These are phyloP conservation scores for Pichia sporocuriosa DNA, from an alignment of 805 yeast species.

Conservation along the genomic window DNA sequence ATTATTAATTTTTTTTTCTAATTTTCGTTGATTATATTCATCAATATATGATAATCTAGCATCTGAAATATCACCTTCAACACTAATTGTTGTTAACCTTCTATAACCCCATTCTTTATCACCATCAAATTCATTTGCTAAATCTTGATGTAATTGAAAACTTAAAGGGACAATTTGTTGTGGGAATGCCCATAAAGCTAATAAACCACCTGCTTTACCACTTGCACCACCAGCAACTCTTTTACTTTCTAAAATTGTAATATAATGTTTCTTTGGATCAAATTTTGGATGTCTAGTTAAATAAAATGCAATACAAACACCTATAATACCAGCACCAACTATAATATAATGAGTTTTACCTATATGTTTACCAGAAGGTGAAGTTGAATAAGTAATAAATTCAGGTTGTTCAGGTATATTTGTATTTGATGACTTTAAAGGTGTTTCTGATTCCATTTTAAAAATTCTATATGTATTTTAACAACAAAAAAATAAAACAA, in stretches of 20 bases:
- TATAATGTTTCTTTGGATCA: conserved; percentile 65
- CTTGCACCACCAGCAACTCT: conserved; percentile 96
- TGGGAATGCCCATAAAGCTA: conserved; percentile 97
- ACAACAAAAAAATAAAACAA: too few relatives aligned
- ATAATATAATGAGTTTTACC: conserved; percentile 73
- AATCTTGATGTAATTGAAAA: conserved; percentile 76
- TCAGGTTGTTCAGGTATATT: conserved; percentile 19
- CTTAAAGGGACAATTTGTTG: conserved; percentile 87
- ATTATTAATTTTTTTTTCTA: neutral
- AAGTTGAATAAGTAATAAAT: conserved; percentile 29
- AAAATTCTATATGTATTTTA: neutral
- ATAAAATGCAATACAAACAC: conserved; percentile 90
- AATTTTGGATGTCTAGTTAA: conserved; percentile 77
- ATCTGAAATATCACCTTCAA: conserved; percentile 69
- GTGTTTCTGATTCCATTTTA: neutral
- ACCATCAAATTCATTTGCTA: conserved; percentile 77
- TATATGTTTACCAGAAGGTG: conserved; percentile 42
- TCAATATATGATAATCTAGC: conserved; percentile 9
- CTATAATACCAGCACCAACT: conserved; percentile 94
- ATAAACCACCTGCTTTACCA: conserved; percentile 94
- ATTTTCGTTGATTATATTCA: conserved; percentile 2
- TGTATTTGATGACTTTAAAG: neutral
- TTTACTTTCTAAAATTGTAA: conserved; percentile 80
- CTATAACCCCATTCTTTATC: conserved; percentile 89
- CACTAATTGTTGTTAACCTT: conserved; percentile 73